Base-by-base conservation (phyloP, 2,329 filamentous ascomycete genomes). In the Epichloe amarillans region DNA sequence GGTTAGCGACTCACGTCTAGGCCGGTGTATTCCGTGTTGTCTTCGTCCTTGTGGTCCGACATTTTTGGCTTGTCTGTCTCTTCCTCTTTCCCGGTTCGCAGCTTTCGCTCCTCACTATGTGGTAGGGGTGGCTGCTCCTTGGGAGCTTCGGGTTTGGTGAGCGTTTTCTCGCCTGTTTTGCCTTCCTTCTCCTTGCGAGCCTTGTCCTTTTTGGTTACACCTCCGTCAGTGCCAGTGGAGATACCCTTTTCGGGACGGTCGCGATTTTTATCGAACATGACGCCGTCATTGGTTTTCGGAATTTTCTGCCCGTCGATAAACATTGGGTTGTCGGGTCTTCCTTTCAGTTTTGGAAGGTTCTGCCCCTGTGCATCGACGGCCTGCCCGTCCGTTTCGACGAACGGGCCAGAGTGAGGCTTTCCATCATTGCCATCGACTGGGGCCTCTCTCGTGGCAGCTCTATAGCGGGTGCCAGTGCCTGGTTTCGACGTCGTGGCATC, bases 391-490 rank as follows among this genome's bases (percentile, higher is more conserved):
- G 73, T 77, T 54, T 83, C 80, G 52, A 90, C 82, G 62, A 80
- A 83, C 5, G 93, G 93, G 2, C 93, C 93, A 19, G 84, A 80
- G 64, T 96, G 91, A 45, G 93, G 93, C 70, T 90, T 93, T 46
- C 93, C 93, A 69, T 97, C 93, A 60, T 86, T 84, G 44, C 90
- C 90, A 64, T 97, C 93, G 19, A 96, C 84, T 0, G 91, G 91
- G 51, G 86, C 88, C 71, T 93, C 84, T 65, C 89, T 89, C 52
- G 71, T 75, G 35, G 73, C 72, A 10, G 70, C 52, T 33, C 64
- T 62, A 48, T 63, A 62, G 49, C 68, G 69, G 15, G 38, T 39
- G 40, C 53, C 55, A 54, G 68, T 70, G 26, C 60, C 56, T 42
- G 55, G 55, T 43, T 62, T 59, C n/a, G 59, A 52, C 14, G 57